A percentile compares a stretch with the other conserved stretches of the same genome.
Evolutionary conservation across 805 yeast genomes (phyloP).

Genomic region (Sugiyamaella americana): DNA sequence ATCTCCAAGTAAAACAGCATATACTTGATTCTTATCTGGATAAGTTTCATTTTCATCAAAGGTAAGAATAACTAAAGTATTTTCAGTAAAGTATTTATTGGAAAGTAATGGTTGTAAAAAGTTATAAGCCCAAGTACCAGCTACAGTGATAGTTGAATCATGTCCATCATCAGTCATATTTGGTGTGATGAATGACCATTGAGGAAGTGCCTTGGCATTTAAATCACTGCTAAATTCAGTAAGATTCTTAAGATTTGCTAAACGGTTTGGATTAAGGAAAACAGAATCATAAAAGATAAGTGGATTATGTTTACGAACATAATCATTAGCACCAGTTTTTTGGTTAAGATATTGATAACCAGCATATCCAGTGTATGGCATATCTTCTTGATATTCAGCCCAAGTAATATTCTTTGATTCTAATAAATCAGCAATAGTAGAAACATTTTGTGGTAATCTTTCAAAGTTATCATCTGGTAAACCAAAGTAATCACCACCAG

Average conservation of each 20-base stretch:
- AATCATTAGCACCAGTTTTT: conserved; percentile 39
- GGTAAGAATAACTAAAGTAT: conserved; percentile 42
- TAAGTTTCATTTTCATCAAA: conserved; percentile 46
- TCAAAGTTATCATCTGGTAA: conserved; percentile 43
- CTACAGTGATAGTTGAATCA: conserved; percentile 41
- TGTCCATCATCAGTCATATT: conserved; percentile 51
- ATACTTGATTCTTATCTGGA: conserved; percentile 41
- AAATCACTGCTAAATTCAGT: conserved; percentile 40
- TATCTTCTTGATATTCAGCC: conserved; percentile 50
- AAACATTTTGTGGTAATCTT: conserved; percentile 41
- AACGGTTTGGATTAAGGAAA: conserved; percentile 33
- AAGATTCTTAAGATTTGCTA: conserved; percentile 43
- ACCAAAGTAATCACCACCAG: conserved; percentile 47
- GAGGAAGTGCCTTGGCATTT: conserved; percentile 39
- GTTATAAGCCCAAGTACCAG: conserved; percentile 42
- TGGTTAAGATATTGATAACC: conserved; percentile 44
- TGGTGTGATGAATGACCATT: conserved; percentile 49
- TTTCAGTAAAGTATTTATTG: conserved; percentile 43
- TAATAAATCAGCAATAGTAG: conserved; percentile 43
- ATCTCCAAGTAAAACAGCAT: conserved; percentile 39
- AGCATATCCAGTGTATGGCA: conserved; percentile 47
- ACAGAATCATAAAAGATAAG: conserved; percentile 40
- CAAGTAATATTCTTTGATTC: conserved; percentile 43
- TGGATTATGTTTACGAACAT: conserved; percentile 50
- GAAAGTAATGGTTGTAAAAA: conserved; percentile 41